These are phyloP conservation scores for Pistacia integerrima DNA, from an alignment of 345 rosid species.

Conservation along the genomic window DNA sequence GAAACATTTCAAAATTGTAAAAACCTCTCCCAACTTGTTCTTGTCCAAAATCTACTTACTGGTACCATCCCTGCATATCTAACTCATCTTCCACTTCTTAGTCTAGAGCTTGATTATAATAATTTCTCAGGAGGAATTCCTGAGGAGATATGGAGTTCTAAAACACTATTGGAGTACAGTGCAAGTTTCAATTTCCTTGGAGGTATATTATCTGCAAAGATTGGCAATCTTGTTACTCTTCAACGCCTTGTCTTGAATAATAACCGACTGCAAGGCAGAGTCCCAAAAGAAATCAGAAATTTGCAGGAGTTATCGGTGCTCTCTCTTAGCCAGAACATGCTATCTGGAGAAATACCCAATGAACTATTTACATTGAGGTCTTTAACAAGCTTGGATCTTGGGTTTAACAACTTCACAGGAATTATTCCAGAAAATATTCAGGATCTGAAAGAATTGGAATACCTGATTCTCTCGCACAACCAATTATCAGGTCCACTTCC, in stretches of 20 bases:
- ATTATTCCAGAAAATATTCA: not conserved
- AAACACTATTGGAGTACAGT: constrained; percentile 4
- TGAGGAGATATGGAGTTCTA: constrained; percentile 18
- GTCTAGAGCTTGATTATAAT: constrained; percentile 21
- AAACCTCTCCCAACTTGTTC: constrained; percentile 17
- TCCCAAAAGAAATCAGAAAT: constrained; percentile 16
- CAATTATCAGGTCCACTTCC: constrained; percentile 22
- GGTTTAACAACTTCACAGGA: constrained; percentile 18
- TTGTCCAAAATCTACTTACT: constrained; percentile 9
- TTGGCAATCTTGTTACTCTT: constrained; percentile 8
- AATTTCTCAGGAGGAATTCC: constrained; percentile 21
- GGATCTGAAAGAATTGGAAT: constrained; percentile 17
- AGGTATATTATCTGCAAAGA: constrained; percentile 6
- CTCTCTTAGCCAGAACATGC: constrained; percentile 14
- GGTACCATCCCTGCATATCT: constrained; percentile 17
- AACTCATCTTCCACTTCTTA: constrained; percentile 18
- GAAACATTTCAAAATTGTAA: constrained; percentile 11
- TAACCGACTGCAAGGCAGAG: constrained; percentile 13
- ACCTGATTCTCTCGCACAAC: constrained; percentile 11
- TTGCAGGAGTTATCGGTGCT: constrained; percentile 14
- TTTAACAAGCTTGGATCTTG: constrained; percentile 20
- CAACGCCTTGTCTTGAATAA: constrained; percentile 17
- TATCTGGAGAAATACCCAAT: constrained; percentile 9
- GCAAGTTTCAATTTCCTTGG: constrained; percentile 17
- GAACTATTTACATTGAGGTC: constrained; percentile 17